Base-by-base conservation (phyloP, 371 early-diverging fungal genomes). In the Gilbertella persicaria region DNA sequence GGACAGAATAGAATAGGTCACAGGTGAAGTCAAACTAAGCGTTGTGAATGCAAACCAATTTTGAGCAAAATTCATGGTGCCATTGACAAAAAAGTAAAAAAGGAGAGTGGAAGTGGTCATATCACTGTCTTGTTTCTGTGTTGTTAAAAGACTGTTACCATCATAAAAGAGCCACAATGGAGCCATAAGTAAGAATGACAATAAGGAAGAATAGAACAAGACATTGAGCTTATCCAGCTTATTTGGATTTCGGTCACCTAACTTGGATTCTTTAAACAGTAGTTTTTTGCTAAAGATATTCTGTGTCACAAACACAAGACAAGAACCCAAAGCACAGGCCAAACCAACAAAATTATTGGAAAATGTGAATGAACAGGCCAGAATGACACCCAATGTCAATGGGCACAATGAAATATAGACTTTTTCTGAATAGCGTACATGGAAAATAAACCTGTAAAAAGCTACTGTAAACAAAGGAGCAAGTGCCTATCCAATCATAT, bases 1-100 rank as follows among this genome's bases (percentile, higher is more conserved):
- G 9, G 89, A 88, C 6, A 90, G 87, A 53, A 96, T 91, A 9
- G 91, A 89, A 67, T 93, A 96, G 0, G 94, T 92, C 29, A 96
- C 91, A 1, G 95, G 91, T 1, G 89, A 87, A 6, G 92, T 88
- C 44, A 87, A 66, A 4, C 84, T 72, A 33, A 94, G 71, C 10
- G 95, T 80, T 24, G 85, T 85, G 63, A 94, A 90, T 1, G 94
- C 90, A 57, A 93, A 79, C 57, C 90, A 78, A 51, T 79, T 87
- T 61, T 96, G 94, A 23, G 79, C 69, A 66, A 92, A 93, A 67
- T 93, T 88, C 3, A 83, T 80, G 2, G 85, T 60, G 9, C 92
- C 93, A 74, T 95, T 93, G 33, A 92, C 54, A 39, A 90, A 63
- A 53, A 92, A 84, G 38, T 85, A 80, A 36, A 52, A 41, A 10